A percentile compares a stretch with the other conserved stretches of the same genome.
Evolutionary conservation across 495 filamentous ascomycete species (phyloP).

Genomic region (Tuber umbilicatum): DNA sequence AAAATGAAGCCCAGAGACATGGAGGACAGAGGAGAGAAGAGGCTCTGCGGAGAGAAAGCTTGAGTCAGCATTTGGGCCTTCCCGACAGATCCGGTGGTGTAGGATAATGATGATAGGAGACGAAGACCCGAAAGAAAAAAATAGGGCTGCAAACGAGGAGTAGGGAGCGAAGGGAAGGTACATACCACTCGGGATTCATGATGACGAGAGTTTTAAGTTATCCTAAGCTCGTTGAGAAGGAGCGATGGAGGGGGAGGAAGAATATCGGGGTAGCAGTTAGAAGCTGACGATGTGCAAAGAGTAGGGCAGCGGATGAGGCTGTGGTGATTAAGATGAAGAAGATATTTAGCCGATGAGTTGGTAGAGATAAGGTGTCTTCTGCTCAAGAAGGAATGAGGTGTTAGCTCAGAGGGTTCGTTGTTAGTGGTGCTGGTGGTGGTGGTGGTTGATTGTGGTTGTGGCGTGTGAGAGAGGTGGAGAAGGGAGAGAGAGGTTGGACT

Average conservation of each 20-base stretch:
- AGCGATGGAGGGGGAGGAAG: slow-evolving; percentile 25
- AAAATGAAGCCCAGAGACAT: slow-evolving; percentile 6
- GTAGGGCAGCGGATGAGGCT: slow-evolving; percentile 6
- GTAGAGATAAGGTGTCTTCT: slow-evolving; percentile 12
- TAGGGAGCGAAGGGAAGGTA: slow-evolving; percentile 37
- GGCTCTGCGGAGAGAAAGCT: slow-evolving; percentile 36
- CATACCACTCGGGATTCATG: slow-evolving; percentile 96
- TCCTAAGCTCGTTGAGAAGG: slow-evolving; percentile 23
- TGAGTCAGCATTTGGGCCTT: slow-evolving; percentile 20
- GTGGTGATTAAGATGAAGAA: slow-evolving; percentile 1
- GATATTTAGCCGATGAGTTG: slow-evolving; percentile 30
- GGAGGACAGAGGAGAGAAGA: slow-evolving; percentile 3
- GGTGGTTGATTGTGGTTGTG: slow-evolving; percentile 5
- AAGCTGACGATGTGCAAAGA: slow-evolving; percentile 31
- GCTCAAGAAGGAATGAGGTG: neutral
- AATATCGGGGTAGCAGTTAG: slow-evolving; percentile 27
- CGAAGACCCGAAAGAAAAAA: slow-evolving; percentile 7
- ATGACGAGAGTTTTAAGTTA: slow-evolving; percentile 44
- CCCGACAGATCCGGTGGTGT: neutral
- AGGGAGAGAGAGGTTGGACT: neutral
- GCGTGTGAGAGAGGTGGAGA: neutral
- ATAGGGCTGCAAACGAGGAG: slow-evolving; percentile 14
- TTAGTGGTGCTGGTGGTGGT: neutral
- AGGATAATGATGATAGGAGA: slow-evolving; percentile 18
- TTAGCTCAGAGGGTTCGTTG: neutral